These are phyloP conservation scores for Arxiozyma telluris DNA, from an alignment of 1,139 yeast species.

Conservation along the genomic window DNA sequence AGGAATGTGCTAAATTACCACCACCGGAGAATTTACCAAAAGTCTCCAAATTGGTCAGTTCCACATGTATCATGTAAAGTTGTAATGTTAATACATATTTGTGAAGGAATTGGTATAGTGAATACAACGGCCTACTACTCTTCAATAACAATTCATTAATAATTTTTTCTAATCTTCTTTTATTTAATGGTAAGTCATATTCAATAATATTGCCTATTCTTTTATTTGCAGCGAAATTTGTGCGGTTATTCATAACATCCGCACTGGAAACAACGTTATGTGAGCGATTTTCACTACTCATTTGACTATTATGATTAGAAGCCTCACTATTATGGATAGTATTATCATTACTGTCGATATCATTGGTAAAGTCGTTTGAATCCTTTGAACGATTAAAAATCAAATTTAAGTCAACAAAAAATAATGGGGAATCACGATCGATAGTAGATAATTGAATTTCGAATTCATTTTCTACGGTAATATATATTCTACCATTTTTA, in stretches of 20 bases:
- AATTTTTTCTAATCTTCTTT: conserved; percentile 32
- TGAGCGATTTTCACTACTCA: background rate
- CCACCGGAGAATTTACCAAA: conserved; percentile 56
- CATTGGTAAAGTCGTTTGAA: background rate
- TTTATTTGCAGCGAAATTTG: background rate
- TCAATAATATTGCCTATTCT: conserved; percentile 1
- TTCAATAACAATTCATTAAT: conserved; percentile 52
- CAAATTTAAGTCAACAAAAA: conserved; percentile 67
- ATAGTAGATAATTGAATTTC: conserved; percentile 64
- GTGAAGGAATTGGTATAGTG: conserved; percentile 60
- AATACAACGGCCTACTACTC: conserved; percentile 41
- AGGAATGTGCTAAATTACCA: conserved; percentile 56
- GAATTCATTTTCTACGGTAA: conserved; percentile 57
- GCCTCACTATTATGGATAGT: background rate
- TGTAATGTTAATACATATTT: conserved; percentile 67
- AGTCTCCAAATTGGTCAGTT: conserved; percentile 44
- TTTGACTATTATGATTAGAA: background rate
- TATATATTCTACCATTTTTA: conserved; percentile 66
- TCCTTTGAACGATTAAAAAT: conserved; percentile 30
- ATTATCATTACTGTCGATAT: background rate
- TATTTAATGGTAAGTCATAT: conserved; percentile 30
- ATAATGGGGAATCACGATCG: conserved; percentile 63
- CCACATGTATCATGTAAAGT: conserved; percentile 58
- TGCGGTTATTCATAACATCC: background rate
- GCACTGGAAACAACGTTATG: background rate